Conservation (phyloP, 139 green algal genomes). For the Tetradesmus lagerheimii region DNA sequence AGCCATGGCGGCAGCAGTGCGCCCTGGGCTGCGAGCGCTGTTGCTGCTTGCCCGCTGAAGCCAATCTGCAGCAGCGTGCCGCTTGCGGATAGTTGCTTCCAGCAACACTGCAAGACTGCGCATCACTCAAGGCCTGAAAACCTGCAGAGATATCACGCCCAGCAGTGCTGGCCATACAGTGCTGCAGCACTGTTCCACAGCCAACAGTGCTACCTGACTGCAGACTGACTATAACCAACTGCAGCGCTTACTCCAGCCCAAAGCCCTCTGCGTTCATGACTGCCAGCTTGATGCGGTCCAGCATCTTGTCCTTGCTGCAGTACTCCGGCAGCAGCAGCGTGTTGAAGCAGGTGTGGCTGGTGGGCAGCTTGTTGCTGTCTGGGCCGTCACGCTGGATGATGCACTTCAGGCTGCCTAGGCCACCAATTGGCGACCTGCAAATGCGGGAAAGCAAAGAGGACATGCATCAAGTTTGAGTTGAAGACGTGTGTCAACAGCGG, state of each 20-base stretch:
- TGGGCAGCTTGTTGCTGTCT: conserved; percentile 88
- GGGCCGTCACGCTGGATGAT: conserved; percentile 88
- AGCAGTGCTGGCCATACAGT: neutral
- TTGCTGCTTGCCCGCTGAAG: no score
- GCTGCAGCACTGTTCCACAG: neutral
- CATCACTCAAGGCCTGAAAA: neutral
- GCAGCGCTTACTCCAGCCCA: conserved; percentile 79
- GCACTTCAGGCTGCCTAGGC: conserved; percentile 87
- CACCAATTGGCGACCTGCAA: conserved; percentile 83
- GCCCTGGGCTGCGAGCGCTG: no score
- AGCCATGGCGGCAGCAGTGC: no score
- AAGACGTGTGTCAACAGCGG: neutral
- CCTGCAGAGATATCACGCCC: neutral
- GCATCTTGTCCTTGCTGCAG: conserved; percentile 75
- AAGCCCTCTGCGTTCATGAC: conserved; percentile 95
- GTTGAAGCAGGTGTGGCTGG: conserved; percentile 94
- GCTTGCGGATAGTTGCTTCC: neutral
- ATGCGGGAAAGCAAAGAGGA: neutral
- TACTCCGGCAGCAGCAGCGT: conserved; percentile 94
- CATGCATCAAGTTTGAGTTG: neutral
- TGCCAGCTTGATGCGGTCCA: conserved; percentile 79
- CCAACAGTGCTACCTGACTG: no score
- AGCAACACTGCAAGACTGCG: neutral
- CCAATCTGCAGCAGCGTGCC: no score
- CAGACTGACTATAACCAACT: neutral